Percentiles rank a stretch among this genome's conserved stretches.
These are phyloP conservation scores for Aspergillus sclerotialis DNA, from an alignment of 2,329 filamentous ascomycete genomes.

Conservation along the genomic window DNA sequence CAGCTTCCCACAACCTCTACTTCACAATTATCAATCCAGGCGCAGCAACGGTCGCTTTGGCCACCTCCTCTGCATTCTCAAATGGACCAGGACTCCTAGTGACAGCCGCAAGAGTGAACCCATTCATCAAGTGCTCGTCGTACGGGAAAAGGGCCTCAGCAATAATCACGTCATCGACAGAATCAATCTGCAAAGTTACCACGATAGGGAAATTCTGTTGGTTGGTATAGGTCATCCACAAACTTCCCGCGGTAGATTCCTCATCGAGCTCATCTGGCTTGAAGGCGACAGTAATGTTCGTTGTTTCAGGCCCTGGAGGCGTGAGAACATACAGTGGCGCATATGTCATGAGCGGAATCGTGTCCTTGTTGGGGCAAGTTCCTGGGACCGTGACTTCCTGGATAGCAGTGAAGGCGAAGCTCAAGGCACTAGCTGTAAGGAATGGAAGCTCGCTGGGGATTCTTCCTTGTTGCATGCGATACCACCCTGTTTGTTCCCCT, in stretches of 20 bases:
- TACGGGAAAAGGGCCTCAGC: conserved; percentile 29
- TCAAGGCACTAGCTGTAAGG: conserved; percentile 55
- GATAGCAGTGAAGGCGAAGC: conserved; percentile 60
- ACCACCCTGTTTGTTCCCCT: conserved; percentile 67
- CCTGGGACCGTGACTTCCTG: conserved; percentile 53
- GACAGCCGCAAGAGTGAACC: conserved; percentile 32
- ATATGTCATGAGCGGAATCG: conserved; percentile 52
- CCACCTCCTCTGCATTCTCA: conserved; percentile 22
- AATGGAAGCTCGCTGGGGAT: conserved; percentile 60
- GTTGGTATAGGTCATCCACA: conserved; percentile 33
- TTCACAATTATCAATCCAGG: too few relatives aligned
- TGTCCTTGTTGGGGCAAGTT: conserved; percentile 49
- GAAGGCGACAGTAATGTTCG: conserved; percentile 44
- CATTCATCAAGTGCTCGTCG: conserved; percentile 26
- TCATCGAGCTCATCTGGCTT: conserved; percentile 8
- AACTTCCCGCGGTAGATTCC: conserved; percentile 1
- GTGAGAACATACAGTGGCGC: conserved; percentile 43
- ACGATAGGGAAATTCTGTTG: conserved; percentile 33
- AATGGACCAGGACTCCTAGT: conserved; percentile 26
- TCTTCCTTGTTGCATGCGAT: conserved; percentile 50
- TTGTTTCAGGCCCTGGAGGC: conserved; percentile 40
- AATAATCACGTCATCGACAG: conserved; percentile 9
- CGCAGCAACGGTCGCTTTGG: conserved; percentile 25
- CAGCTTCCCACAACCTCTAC: too few relatives aligned
- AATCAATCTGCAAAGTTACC: conserved; percentile 18